Conservation (phyloP, 2,329 filamentous ascomycete genomes). For the Sphaerulina populicola region DNA sequence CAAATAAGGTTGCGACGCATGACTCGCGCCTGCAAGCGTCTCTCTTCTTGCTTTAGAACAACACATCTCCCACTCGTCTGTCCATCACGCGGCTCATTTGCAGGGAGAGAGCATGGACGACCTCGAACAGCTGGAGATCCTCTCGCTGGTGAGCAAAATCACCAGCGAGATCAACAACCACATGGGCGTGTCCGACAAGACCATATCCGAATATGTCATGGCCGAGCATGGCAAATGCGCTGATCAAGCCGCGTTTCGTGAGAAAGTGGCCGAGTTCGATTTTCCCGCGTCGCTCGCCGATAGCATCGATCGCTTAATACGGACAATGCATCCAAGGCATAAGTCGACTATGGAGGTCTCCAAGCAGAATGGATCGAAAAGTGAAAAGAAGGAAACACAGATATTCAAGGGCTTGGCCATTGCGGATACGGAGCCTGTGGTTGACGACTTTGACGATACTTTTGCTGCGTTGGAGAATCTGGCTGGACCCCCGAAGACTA, state of each 20-base stretch:
- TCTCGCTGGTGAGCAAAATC: constrained; percentile 91
- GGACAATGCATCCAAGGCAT: constrained; percentile 84
- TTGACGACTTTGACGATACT: constrained; percentile 72
- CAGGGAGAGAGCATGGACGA: constrained; percentile 61
- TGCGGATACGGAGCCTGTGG: constrained; percentile 56
- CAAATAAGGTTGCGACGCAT: too few relatives aligned
- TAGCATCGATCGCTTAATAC: constrained; percentile 80
- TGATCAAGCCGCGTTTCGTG: constrained; percentile 64
- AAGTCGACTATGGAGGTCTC: constrained; percentile 38
- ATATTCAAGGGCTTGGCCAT: constrained; percentile 87
- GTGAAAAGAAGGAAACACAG: constrained; percentile 60
- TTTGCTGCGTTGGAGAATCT: constrained; percentile 83
- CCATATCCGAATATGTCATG: constrained; percentile 92
- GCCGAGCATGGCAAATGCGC: constrained; percentile 72
- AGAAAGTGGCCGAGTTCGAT: constrained; percentile 64
- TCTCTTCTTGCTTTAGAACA: background rate
- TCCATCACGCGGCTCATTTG: background rate
- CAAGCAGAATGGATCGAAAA: constrained; percentile 28
- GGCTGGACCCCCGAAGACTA: constrained; percentile 54
- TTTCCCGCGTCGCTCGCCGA: constrained; percentile 82
- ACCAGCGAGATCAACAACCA: constrained; percentile 92
- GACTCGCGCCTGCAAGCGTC: background rate
- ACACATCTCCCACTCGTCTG: background rate
- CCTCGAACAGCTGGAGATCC: constrained; percentile 78
- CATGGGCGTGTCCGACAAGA: constrained; percentile 84